These are phyloP conservation scores for Coemansia erecta DNA, from an alignment of 192 early-diverging fungal genomes.

Conservation along the genomic window DNA sequence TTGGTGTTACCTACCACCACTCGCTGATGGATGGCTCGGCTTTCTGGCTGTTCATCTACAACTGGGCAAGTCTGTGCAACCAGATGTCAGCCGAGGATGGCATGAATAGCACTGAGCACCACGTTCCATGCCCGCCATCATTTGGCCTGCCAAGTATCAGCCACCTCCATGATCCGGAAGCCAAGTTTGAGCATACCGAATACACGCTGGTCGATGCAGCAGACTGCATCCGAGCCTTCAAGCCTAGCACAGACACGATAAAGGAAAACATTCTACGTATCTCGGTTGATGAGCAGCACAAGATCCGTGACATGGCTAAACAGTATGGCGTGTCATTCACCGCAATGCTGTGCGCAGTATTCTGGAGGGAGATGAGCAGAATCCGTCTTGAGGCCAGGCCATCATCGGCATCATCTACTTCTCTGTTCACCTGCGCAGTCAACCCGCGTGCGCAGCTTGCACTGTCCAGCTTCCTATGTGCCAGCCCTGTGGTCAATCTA, in stretches of 20 bases:
- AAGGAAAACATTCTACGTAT: conserved; percentile 23
- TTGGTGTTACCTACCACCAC: conserved; percentile 49
- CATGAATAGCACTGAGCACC: neutral
- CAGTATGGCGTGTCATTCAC: conserved; percentile 27
- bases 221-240: conserved; percentile 21
- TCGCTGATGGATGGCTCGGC: conserved; percentile 47
- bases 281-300: conserved; percentile 26
- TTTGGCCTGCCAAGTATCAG: conserved; percentile 34
- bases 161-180: conserved; percentile 10
- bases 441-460: conserved; percentile 31
- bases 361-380: conserved; percentile 38
- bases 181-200: conserved; percentile 32
- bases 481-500: conserved; percentile 37
- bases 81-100: conserved; percentile 1
- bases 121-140: conserved; percentile 29
- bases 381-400: conserved; percentile 21
- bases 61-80: conserved; percentile 39
- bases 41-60: conserved; percentile 48
- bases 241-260: conserved; percentile 15
- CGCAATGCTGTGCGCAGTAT: conserved; percentile 34
- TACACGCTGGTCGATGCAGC: conserved; percentile 27
- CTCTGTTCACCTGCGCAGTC: conserved; percentile 45
- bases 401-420: conserved; percentile 3
- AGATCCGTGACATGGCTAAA: conserved; percentile 29
- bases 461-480: conserved; percentile 24